Conservation (phyloP, 192 early-diverging fungal species). For the Geosiphon pyriformis region DNA sequence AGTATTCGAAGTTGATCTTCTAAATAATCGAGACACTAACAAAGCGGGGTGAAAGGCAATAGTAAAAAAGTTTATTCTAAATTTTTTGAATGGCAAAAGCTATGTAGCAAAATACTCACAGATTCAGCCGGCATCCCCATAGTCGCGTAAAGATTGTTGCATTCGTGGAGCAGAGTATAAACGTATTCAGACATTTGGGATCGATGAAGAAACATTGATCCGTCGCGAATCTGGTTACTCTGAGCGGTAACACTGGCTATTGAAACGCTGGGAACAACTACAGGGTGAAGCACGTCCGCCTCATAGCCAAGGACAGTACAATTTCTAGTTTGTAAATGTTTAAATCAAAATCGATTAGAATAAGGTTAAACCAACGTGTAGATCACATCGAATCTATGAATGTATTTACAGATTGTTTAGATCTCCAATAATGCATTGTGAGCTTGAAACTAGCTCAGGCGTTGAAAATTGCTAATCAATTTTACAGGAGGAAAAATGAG, state of each 20-base stretch:
- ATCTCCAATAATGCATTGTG: conserved; percentile 6
- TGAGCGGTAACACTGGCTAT: background rate
- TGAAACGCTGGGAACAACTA: background rate
- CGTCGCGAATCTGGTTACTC: conserved; percentile 14
- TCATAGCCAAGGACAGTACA: conserved; percentile 21
- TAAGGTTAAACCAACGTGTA: background rate
- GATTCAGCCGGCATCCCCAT: conserved; percentile 39
- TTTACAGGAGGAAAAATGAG: conserved; percentile 21
- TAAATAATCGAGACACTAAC: conserved; percentile 41
- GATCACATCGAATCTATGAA: background rate
- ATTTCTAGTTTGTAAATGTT: background rate
- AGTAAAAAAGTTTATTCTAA: too few species aligned
- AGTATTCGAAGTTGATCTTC: conserved; percentile 44
- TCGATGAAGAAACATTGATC: conserved; percentile 18
- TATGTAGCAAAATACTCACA: conserved; percentile 25
- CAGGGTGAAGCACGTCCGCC: conserved; percentile 14
- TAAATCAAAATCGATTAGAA: background rate
- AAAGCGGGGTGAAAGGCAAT: too few species aligned
- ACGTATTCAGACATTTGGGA: conserved; percentile 26
- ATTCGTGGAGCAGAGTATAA: conserved; percentile 22
- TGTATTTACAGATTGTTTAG: conserved; percentile 22
- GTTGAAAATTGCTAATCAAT: conserved; percentile 17
- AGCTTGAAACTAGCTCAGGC: conserved; percentile 7
- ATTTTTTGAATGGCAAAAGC: background rate
- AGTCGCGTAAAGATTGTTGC: conserved; percentile 21